Evolutionary conservation across 2,329 filamentous ascomycete genomes (phyloP).

Genomic region (Ophiostoma ulmi): DNA sequence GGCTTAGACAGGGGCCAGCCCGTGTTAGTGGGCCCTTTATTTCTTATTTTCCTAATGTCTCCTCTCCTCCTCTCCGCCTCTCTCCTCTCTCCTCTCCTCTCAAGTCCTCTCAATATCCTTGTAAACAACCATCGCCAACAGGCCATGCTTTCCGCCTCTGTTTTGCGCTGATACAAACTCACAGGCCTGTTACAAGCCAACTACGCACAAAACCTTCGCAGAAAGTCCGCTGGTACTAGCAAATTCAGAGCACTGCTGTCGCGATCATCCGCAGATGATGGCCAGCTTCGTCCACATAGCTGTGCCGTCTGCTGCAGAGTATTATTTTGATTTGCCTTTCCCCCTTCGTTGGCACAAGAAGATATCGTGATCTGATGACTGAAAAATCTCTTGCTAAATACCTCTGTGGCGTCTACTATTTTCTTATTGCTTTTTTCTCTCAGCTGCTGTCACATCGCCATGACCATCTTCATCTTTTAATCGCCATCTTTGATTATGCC

Average conservation of each 20-base stretch:
- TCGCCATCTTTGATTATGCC: background rate
- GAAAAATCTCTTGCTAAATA: background rate
- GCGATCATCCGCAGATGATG: background rate
- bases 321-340: background rate
- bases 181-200: background rate
- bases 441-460: background rate
- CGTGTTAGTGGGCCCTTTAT: background rate
- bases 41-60: background rate
- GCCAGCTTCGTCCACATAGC: background rate
- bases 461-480: background rate
- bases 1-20: background rate
- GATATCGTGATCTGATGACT: background rate
- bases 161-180: constrained; percentile 7
- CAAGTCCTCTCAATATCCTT: background rate
- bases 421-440: background rate
- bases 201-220: background rate
- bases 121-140: background rate
- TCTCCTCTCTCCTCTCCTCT: background rate
- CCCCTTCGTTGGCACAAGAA: background rate
- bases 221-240: background rate
- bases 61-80: background rate
- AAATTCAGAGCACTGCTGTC: background rate
- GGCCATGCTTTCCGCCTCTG: background rate
- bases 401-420: background rate
- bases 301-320: background rate